These are phyloP conservation scores for Eucalyptus regnans DNA, from an alignment of 345 rosid genomes.

Conservation along the genomic window DNA sequence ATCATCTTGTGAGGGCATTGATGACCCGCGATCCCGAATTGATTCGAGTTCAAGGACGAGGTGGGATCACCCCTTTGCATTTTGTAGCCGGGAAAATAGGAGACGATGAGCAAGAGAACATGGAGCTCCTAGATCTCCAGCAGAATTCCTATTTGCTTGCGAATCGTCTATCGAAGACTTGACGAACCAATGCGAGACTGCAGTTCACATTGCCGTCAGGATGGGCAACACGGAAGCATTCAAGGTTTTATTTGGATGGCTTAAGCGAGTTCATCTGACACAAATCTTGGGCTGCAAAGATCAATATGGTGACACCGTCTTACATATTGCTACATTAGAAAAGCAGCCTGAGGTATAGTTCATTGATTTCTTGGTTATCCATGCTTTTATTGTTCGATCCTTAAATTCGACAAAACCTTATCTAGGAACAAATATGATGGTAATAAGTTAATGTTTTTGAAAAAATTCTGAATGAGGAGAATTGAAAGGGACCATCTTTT, in stretches of 20 bases:
- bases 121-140: not conserved
- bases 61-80: too few relatives aligned
- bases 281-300: rapidly evolving
- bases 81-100: too few relatives aligned
- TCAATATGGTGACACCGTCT: rapidly evolving
- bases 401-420: not conserved
- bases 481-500: too few relatives aligned
- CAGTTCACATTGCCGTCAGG: not conserved
- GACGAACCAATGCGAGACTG: not conserved
- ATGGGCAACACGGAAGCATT: rapidly evolving
- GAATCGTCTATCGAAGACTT: rapidly evolving
- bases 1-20: too few relatives aligned
- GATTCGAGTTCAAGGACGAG: too few relatives aligned
- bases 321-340: not conserved
- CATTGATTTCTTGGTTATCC: rapidly evolving
- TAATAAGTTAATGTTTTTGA: not conserved
- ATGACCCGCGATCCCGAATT: too few relatives aligned
- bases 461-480: too few relatives aligned
- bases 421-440: not conserved
- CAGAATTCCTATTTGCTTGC: not conserved
- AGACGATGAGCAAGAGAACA: not conserved
- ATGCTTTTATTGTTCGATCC: rapidly evolving
- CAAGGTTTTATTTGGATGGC: not conserved
- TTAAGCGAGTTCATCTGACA: not conserved
- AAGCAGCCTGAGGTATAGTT: not conserved